Percentiles rank a stretch among this genome's conserved stretches.
phyloP scores from a whole-genome alignment of 2,329 filamentous ascomycete genomes.

The Penicillium occitanis region DNA sequence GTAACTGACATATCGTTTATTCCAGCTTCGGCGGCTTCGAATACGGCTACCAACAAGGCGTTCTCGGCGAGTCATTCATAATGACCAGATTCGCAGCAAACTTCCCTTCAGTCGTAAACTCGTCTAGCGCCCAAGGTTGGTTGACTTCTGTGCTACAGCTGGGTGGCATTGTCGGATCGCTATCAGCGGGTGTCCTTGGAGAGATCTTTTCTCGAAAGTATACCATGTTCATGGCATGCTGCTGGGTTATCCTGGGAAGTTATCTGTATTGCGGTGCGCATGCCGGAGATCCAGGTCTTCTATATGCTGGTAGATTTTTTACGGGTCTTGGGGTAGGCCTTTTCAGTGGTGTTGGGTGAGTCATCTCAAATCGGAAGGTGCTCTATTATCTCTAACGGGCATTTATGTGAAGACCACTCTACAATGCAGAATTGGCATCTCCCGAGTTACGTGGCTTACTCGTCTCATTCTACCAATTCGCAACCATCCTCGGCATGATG shows the following conservation, averaged over 20 bases:
- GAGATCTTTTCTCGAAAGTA: constrained; percentile 55
- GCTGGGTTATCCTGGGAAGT: constrained; percentile 50
- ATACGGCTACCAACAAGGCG: constrained; percentile 51
- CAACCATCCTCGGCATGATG: constrained; percentile 38
- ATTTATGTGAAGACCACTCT: constrained; percentile 43
- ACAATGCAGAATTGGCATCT: constrained; percentile 51
- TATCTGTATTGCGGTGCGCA: constrained; percentile 32
- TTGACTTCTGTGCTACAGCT: constrained; percentile 55
- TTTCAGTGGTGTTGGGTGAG: constrained; percentile 17
- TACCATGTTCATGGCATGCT: constrained; percentile 53
- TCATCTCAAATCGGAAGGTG: not conserved
- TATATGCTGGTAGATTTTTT: constrained; percentile 30
- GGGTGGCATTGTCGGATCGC: constrained; percentile 47
- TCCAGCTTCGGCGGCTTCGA: constrained; percentile 48
- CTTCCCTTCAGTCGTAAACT: constrained; percentile 47
- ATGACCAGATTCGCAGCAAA: constrained; percentile 52
- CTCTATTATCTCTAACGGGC: not conserved
- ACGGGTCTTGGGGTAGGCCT: constrained; percentile 33
- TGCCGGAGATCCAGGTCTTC: constrained; percentile 25
- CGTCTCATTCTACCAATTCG: constrained; percentile 37
- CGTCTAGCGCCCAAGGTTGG: constrained; percentile 41
- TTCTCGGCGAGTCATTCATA: constrained; percentile 47
- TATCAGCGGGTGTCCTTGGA: constrained; percentile 49
- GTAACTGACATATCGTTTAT: not conserved
- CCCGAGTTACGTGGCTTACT: constrained; percentile 36